phyloP scores from a whole-genome alignment of 495 filamentous ascomycete species.

The Hypoxylon fragiforme region DNA sequence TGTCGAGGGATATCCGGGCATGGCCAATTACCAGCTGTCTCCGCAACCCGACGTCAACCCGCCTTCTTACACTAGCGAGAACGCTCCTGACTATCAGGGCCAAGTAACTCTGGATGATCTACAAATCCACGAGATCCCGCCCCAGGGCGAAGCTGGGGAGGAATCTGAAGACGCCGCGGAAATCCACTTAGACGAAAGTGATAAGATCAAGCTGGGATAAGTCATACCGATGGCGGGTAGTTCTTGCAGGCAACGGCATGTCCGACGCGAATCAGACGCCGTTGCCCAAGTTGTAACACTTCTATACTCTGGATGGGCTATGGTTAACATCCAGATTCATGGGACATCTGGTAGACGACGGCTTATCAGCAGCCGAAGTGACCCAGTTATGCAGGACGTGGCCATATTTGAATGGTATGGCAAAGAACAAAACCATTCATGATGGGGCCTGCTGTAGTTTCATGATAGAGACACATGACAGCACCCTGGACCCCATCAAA shows the following conservation, averaged over 20 bases:
- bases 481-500: no score
- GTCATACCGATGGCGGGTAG: no score
- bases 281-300: no score
- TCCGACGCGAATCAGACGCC: no score
- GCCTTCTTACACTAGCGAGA: slow-evolving; percentile 20
- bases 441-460: background rate
- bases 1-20: slow-evolving; percentile 33
- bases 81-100: slow-evolving; percentile 15
- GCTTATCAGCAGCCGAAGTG: no score
- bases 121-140: slow-evolving; percentile 40
- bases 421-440: background rate
- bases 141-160: slow-evolving; percentile 34
- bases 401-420: background rate
- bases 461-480: no score
- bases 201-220: slow-evolving; percentile 35
- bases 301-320: no score
- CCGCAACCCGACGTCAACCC: slow-evolving; percentile 13
- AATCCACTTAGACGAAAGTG: slow-evolving; percentile 48
- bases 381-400: background rate
- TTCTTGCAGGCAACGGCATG: no score
- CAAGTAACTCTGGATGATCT: slow-evolving; percentile 33
- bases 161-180: slow-evolving; percentile 48
- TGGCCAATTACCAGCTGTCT: slow-evolving; percentile 27
- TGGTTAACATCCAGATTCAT: no score
- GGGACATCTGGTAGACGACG: no score